These are phyloP conservation scores for Dillenia suffruticosa DNA, from an alignment of 164 flowering plant genomes.

Conservation along the genomic window DNA sequence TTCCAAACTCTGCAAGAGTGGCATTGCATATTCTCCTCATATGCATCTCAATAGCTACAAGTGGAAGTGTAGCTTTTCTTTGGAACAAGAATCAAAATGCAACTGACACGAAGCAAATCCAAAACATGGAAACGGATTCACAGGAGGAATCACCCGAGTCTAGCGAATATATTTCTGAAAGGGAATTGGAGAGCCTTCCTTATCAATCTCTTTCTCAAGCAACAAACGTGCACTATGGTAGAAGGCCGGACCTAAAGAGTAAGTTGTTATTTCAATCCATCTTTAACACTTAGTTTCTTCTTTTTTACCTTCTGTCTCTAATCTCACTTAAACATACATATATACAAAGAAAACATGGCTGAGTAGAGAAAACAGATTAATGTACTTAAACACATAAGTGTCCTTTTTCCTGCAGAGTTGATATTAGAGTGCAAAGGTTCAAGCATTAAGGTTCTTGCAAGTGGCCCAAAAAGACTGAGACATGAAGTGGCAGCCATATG, in stretches of 20 bases:
- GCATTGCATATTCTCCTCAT: constrained; percentile 35
- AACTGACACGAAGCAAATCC: constrained; percentile 37
- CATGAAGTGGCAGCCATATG: constrained; percentile 59
- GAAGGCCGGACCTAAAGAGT: constrained; percentile 71
- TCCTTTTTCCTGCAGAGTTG: constrained; percentile 26
- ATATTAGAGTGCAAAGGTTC: constrained; percentile 27
- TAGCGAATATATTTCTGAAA: constrained; percentile 23
- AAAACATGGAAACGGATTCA: constrained; percentile 28
- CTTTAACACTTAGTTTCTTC: no score
- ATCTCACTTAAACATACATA: no score
- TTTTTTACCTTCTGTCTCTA: no score
- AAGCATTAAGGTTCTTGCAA: constrained; percentile 45
- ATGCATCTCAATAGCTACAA: constrained; percentile 37
- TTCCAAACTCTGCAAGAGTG: constrained; percentile 25
- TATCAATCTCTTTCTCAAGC: constrained; percentile 43
- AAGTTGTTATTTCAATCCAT: constrained; percentile 9
- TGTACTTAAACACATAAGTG: no score
- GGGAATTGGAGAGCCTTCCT: constrained; percentile 66
- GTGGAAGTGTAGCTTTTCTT: constrained; percentile 40
- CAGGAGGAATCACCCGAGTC: constrained; percentile 30
- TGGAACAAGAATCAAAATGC: constrained; percentile 55
- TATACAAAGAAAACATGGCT: no score
- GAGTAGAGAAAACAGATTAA: no score
- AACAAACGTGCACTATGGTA: constrained; percentile 56
- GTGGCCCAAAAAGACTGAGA: constrained; percentile 52